phyloP scores from a whole-genome alignment of 2,329 filamentous ascomycete genomes.

The Trichoderma citrinoviride region DNA sequence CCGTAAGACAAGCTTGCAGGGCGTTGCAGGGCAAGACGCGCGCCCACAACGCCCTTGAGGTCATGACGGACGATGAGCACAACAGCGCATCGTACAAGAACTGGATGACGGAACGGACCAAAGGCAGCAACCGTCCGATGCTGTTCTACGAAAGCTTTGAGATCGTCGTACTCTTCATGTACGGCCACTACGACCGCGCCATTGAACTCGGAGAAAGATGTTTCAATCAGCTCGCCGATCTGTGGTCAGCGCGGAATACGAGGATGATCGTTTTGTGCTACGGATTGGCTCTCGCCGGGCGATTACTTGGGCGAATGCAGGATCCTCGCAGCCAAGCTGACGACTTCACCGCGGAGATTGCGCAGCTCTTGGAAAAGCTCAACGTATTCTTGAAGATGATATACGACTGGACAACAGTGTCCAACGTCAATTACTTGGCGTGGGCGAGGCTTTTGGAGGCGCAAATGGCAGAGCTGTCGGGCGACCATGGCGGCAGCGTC shows the following conservation, averaged over 20 bases:
- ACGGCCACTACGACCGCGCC: conserved; percentile 59
- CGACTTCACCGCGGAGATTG: conserved; percentile 43
- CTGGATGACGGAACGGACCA: conserved; percentile 53
- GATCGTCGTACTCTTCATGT: conserved; percentile 61
- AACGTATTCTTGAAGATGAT: conserved; percentile 58
- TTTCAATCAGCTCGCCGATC: conserved; percentile 44
- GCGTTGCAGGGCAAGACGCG: conserved; percentile 73
- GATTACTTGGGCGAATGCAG: conserved; percentile 48
- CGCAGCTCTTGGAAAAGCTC: conserved; percentile 53
- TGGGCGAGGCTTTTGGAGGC: conserved; percentile 69
- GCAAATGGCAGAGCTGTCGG: conserved; percentile 62
- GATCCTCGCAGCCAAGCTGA: conserved; percentile 46
- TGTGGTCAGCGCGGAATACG: conserved; percentile 61
- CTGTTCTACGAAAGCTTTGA: conserved; percentile 68
- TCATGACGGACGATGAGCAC: conserved; percentile 69
- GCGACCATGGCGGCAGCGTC: conserved; percentile 57
- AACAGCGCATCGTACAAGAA: conserved; percentile 56
- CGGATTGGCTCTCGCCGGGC: conserved; percentile 54
- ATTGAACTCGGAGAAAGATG: conserved; percentile 55
- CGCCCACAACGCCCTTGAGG: conserved; percentile 46
- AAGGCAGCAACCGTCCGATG: conserved; percentile 61
- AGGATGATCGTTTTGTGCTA: conserved; percentile 59
- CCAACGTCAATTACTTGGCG: conserved; percentile 66
- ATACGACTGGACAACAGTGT: conserved; percentile 61
- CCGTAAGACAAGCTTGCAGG: conserved; percentile 62